phyloP scores from a whole-genome alignment of 768 basidiomycete species.

The Lactarius indigo region DNA sequence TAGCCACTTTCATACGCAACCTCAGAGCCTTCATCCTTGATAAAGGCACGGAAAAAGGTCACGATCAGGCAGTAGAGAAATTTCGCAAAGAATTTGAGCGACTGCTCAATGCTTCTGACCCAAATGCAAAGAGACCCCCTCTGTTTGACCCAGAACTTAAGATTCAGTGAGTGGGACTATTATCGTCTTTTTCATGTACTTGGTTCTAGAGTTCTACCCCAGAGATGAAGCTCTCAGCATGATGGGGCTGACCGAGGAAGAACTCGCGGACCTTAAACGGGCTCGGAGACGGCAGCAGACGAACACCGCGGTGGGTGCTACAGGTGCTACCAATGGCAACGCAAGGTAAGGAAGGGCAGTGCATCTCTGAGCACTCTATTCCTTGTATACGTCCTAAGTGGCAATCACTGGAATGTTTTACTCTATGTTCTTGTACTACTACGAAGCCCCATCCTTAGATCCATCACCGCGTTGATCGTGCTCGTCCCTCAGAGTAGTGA shows the following conservation, averaged over 20 bases:
- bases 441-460: no score
- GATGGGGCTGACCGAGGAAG: background rate
- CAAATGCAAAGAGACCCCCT: background rate
- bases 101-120: conserved; percentile 30
- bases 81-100: conserved; percentile 45
- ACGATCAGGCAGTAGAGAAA: conserved; percentile 35
- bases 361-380: no score
- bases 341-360: no score
- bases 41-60: conserved; percentile 39
- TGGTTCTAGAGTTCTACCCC: background rate
- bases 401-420: background rate
- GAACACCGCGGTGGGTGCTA: no score
- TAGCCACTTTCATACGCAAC: conserved; percentile 62
- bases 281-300: no score
- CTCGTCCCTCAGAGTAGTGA: no score
- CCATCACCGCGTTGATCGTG: no score
- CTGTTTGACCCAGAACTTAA: background rate
- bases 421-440: background rate
- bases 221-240: background rate
- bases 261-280: no score
- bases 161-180: background rate
- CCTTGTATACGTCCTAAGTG: background rate
- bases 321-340: no score
- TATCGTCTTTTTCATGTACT: background rate
- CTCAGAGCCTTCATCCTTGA: conserved; percentile 56